A percentile compares a stretch with the other conserved stretches of the same genome.
These are phyloP conservation scores for Mucor lusitanicus DNA, from an alignment of 371 early-diverging fungal species.

Conservation along the genomic window DNA sequence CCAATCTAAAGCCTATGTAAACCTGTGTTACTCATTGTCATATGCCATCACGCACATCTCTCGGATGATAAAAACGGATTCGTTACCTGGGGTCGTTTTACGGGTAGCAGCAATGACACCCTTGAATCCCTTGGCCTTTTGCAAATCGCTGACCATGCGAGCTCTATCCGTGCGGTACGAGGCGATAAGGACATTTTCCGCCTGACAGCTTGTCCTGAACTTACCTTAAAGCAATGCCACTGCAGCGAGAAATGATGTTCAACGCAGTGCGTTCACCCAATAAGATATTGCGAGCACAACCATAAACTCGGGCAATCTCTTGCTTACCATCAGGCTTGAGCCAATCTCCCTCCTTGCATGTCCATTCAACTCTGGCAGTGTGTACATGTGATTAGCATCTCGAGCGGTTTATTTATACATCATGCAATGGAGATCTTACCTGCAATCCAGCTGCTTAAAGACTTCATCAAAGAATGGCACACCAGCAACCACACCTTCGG, in stretches of 20 bases:
- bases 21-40: not conserved
- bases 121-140: conserved; percentile 72
- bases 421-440: conserved; percentile 42
- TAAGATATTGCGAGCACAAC: conserved; percentile 83
- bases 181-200: not conserved
- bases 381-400: conserved; percentile 32
- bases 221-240: conserved; percentile 89
- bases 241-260: conserved; percentile 92
- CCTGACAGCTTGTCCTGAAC: conserved; percentile 1
- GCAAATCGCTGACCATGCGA: conserved; percentile 66
- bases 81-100: conserved; percentile 95
- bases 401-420: not conserved
- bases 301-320: conserved; percentile 83
- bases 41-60: not conserved
- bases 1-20: conserved; percentile 83
- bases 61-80: not conserved
- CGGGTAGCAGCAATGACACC: conserved; percentile 96
- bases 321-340: conserved; percentile 69
- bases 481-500: conserved; percentile 92
- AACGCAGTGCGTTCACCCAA: conserved; percentile 95
- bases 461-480: conserved; percentile 95
- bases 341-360: conserved; percentile 74
- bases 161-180: conserved; percentile 32
- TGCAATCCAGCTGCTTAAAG: conserved; percentile 87
- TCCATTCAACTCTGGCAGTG: conserved; percentile 87